Percentiles rank a stretch among this genome's conserved stretches.
These are phyloP conservation scores for Neoarthrinium moseri DNA, from an alignment of 2,329 filamentous ascomycete genomes.

Conservation along the genomic window DNA sequence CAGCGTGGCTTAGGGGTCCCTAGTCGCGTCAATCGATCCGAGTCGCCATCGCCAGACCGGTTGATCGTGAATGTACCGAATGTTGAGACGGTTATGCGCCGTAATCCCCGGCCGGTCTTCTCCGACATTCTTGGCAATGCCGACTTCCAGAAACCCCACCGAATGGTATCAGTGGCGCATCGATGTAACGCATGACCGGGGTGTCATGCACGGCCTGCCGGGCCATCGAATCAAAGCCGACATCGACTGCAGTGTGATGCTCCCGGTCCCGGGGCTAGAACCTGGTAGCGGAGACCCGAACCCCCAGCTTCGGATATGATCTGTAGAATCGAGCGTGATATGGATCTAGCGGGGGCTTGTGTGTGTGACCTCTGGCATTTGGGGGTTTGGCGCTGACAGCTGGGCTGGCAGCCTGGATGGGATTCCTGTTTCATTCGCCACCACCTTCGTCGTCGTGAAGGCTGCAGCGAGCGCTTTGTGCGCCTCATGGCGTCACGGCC, in stretches of 20 bases:
- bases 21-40: too few relatives aligned
- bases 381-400: too few relatives aligned
- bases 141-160: background rate
- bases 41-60: too few relatives aligned
- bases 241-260: conserved; percentile 1
- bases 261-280: background rate
- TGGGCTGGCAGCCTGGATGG: too few relatives aligned
- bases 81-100: too few relatives aligned
- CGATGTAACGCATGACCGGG: background rate
- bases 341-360: too few relatives aligned
- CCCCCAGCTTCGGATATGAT: background rate
- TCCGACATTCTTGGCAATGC: background rate
- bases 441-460: too few relatives aligned
- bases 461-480: background rate
- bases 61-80: too few relatives aligned
- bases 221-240: background rate
- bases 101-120: background rate
- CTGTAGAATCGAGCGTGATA: too few relatives aligned
- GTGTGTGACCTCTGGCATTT: too few relatives aligned
- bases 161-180: background rate
- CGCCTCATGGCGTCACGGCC: conserved; percentile 9
- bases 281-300: background rate
- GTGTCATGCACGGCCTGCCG: background rate
- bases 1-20: too few relatives aligned
- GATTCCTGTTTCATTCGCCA: too few relatives aligned